Evolutionary conservation across 1,284 basidiomycete species (phyloP).

Genomic region (Cutaneotrichosporon dermatis): DNA sequence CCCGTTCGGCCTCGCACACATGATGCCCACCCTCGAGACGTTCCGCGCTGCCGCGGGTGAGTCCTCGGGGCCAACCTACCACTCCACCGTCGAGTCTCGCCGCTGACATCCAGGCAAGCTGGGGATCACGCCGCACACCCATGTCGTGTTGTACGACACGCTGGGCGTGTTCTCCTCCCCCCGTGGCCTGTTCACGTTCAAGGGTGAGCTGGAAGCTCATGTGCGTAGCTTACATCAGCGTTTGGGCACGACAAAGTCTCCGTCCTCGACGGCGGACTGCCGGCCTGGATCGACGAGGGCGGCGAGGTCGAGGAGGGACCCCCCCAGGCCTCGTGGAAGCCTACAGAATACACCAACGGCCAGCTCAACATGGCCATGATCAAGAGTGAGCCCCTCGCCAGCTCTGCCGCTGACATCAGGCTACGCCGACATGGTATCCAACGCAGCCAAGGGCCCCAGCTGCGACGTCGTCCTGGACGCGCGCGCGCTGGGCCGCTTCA

Average conservation of each 20-base stretch:
- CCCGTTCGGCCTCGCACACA: constrained; percentile 75
- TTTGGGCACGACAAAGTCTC: constrained; percentile 81
- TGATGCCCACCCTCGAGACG: constrained; percentile 73
- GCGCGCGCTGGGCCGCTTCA: constrained; percentile 71
- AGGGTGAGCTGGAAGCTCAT: constrained; percentile 46
- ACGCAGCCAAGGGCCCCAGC: constrained; percentile 56
- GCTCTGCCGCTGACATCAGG: constrained; percentile 49
- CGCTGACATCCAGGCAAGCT: constrained; percentile 55
- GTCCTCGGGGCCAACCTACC: constrained; percentile 25
- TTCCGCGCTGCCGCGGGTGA: constrained; percentile 78
- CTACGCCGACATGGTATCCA: constrained; percentile 77
- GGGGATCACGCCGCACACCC: constrained; percentile 68
- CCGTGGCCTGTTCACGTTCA: constrained; percentile 86
- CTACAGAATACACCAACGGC: constrained; percentile 32
- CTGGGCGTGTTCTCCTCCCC: constrained; percentile 85
- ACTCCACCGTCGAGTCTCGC: neutral
- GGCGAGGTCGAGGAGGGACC: constrained; percentile 58
- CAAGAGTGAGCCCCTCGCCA: constrained; percentile 57
- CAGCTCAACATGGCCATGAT: constrained; percentile 50
- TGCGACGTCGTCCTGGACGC: constrained; percentile 76
- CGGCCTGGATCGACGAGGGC: constrained; percentile 74
- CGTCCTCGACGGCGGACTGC: constrained; percentile 82
- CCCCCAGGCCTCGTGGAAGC: neutral
- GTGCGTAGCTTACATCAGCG: constrained; percentile 45
- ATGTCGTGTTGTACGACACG: constrained; percentile 87